Base-by-base conservation (phyloP, 2,329 filamentous ascomycete species). In the Xylogone sp. region DNA sequence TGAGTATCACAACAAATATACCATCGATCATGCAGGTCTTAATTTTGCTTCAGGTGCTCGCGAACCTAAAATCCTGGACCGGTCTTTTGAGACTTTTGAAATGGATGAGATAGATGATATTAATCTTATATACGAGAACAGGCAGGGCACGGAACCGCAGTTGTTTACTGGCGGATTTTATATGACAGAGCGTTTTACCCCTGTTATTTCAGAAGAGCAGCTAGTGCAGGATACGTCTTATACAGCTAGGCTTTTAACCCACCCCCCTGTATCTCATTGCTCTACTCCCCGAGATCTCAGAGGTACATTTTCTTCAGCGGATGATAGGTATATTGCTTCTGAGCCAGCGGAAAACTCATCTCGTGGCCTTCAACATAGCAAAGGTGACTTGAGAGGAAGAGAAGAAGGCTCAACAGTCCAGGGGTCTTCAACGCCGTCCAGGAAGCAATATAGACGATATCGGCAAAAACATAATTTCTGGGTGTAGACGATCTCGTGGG, bases 1-100 rank as follows among this genome's bases (percentile, higher is more conserved):
- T 6, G 88, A 94, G 65, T 88, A 93, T 63, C 80, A 83, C 31
- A 79, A 78, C 56, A 87, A 90, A 62, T 89, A 91, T 64, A 79
- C 84, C 61, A 79, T 88, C 62, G 83, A 85, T 2, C 87, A 87
- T 63, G 76, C 78, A 42, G 76, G 69, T 51, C 77, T 79, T 59
- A 60, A 62, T 39, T 63, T 63, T 34, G 67, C 69, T 18, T 65
- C 66, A 24, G 68, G 69, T 39, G 66, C 68, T 43, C 71, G 71
- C 52, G 66, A 61, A 64, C 50, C 24, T 65, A 68, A 42, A 68
- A 71, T 27, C 65, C 70, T 8, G 64, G 66, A 6, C 10, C 24
- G 10, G 24, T 27, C 24, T 10, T 74, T 75, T 2, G 73, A 75
- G 42, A 72, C 78, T 7, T 78, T 76, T 55, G 77, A 79, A 58